phyloP scores from a whole-genome alignment of 768 basidiomycete species.

The Termitomyces sp. region DNA sequence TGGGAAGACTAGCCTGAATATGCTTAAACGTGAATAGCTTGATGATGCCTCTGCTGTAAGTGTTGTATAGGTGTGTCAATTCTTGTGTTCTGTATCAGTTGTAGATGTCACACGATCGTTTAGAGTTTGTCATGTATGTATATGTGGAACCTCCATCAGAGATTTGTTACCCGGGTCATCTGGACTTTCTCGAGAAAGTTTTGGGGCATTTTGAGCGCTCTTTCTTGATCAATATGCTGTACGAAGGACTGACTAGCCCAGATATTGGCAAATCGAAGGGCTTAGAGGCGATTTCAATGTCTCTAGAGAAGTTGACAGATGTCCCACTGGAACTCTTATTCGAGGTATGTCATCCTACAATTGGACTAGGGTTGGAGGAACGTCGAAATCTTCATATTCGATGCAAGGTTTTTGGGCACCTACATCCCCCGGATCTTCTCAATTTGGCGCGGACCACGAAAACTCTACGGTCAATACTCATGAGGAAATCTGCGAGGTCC shows the following conservation, averaged over 20 bases:
- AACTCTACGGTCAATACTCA: conserved; percentile 32
- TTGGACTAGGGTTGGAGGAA: not conserved
- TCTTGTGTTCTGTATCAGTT: not conserved
- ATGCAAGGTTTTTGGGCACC: conserved; percentile 35
- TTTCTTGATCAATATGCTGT: not conserved
- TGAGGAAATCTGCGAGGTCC: conserved; percentile 24
- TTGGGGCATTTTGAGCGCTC: not conserved
- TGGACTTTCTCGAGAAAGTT: not conserved
- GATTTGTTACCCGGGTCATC: conserved; percentile 1
- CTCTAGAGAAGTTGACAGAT: conserved; percentile 7
- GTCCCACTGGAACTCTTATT: conserved; percentile 24
- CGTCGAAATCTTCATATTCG: not conserved
- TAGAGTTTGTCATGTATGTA: not conserved
- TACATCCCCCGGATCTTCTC: conserved; percentile 41
- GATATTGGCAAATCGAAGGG: not conserved
- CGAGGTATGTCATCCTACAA: conserved; percentile 17
- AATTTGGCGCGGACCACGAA: conserved; percentile 37
- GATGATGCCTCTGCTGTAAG: not conserved
- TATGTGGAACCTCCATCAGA: not conserved
- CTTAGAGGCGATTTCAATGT: not conserved
- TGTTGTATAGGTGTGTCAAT: not conserved
- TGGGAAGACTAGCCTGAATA: conserved; percentile 39
- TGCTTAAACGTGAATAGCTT: not conserved
- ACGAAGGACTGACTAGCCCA: not conserved
- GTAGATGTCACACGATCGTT: not conserved